Conservation (phyloP, 129 eudicot species). For the Silybum marianum region DNA sequence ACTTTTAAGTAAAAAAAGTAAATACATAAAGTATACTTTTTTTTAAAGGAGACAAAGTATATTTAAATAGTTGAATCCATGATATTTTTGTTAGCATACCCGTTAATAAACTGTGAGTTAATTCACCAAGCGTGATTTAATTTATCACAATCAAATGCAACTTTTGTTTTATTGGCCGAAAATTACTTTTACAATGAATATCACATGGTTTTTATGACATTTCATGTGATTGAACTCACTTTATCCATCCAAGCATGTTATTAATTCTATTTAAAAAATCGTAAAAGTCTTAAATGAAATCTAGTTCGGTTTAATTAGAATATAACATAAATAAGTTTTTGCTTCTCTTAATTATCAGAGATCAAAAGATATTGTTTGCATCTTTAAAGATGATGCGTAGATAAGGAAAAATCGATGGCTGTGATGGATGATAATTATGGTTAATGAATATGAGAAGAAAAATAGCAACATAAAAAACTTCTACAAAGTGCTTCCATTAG, state of each 20-base stretch:
- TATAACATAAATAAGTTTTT: not conserved
- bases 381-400: not conserved
- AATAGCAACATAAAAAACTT: not conserved
- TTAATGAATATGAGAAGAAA: not conserved
- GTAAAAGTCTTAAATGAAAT: too few species aligned
- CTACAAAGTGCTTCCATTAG: not conserved
- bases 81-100: not conserved
- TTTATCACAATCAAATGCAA: not conserved
- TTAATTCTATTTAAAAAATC: not conserved
- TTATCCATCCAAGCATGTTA: slow-evolving; percentile 5
- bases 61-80: not conserved
- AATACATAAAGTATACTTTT: too few species aligned
- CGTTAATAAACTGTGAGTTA: too few species aligned
- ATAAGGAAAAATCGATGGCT: not conserved
- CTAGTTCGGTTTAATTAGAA: not conserved
- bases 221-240: not conserved
- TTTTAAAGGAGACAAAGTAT: too few species aligned
- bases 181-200: not conserved
- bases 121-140: not conserved
- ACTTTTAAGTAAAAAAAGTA: too few species aligned
- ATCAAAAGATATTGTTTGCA: not conserved
- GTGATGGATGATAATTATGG: not conserved
- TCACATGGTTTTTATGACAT: not conserved
- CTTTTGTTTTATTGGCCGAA: too few species aligned
- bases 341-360: not conserved